Percentiles rank a stretch among this genome's conserved stretches.
Conservation (phyloP, 2,329 filamentous ascomycete species). For the Lachnellula hyalina region DNA sequence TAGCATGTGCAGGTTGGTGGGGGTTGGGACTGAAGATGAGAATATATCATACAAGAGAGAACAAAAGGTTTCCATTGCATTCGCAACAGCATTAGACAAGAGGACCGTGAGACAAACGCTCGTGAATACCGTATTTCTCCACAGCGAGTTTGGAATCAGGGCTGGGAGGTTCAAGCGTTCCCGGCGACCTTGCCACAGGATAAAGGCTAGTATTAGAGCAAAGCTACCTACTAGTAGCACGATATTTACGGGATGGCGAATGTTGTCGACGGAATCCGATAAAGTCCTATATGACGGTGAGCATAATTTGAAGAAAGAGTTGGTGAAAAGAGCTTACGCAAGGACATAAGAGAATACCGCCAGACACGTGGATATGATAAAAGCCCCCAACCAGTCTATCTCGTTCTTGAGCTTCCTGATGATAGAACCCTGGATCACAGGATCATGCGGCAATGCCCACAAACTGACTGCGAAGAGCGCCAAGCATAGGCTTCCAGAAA, state of each 20-base stretch:
- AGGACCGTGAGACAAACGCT: slow-evolving; percentile 47
- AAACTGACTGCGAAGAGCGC: slow-evolving; percentile 33
- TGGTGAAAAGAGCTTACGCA: slow-evolving; percentile 37
- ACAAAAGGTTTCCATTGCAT: slow-evolving; percentile 42
- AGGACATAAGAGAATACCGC: slow-evolving; percentile 48
- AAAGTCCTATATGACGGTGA: slow-evolving; percentile 22
- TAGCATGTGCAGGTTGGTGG: background rate
- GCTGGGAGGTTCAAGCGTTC: slow-evolving; percentile 43
- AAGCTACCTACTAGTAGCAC: slow-evolving; percentile 42
- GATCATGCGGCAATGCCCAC: slow-evolving; percentile 33
- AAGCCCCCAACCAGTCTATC: slow-evolving; percentile 50
- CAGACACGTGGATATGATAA: slow-evolving; percentile 42
- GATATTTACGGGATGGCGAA: slow-evolving; percentile 40
- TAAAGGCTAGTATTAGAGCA: slow-evolving; percentile 34
- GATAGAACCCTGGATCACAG: slow-evolving; percentile 28
- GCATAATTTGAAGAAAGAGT: background rate
- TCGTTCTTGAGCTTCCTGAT: slow-evolving; percentile 32
- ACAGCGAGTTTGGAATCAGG: slow-evolving; percentile 57
- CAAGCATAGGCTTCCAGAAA: slow-evolving; percentile 34
- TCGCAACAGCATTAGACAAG: slow-evolving; percentile 41
- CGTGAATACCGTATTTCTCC: slow-evolving; percentile 52
- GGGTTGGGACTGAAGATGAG: background rate
- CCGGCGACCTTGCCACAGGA: slow-evolving; percentile 34
- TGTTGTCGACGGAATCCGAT: slow-evolving; percentile 36
- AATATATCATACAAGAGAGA: slow-evolving; percentile 42